Evolutionary conservation across 768 basidiomycete species (phyloP), one percentile per base, ranked within the genome.

Genomic region (Amanita exitialis): DNA sequence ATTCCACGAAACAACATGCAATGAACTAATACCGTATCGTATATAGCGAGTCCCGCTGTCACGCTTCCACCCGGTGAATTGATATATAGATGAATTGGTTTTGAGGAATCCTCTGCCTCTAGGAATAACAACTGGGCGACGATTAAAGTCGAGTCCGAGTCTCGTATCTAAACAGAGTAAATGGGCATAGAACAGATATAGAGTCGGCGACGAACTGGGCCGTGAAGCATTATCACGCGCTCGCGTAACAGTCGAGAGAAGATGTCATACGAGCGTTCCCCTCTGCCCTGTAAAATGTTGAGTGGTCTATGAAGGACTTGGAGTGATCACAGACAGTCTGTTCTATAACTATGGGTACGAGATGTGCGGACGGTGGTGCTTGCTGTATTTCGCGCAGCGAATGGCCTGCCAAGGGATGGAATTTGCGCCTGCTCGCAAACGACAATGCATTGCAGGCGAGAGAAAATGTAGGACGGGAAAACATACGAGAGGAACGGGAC

Each of bases 21-120:
- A 28, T 30, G 10, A 32, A 32, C 37, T 56, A 82, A 59, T 69
- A 95, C 92, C 61, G 95, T 97, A 62, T 98, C 95, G 69, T 98
- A 98, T 44, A 98, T 95, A 15, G 94, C 95, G 53, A 98, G 71
- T 7, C 95, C 95, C 44, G 93, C 91, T 0, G 94, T 95, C 35
- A 98, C 95, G 60, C 87, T 89, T 27, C 95, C 95, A 2, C 95
- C 95, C 0, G 95, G 95, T 6, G 90, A 93, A 67, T 97, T 97
- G 58, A 98, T 95, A 66, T 98, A 98, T 9, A 98, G 69, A 60
- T 95, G 93, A 50, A 98, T 96, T 3, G 95, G 95, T 63, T 91
- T 90, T 7, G 83, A 81, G 0, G 92, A 82, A 57, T 97, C 93
- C 65, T 95, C 94, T 1, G 95, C 94, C 72, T 98, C 95, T 53